Conservation (phyloP, 257 asterid species). For the Ajuga chamaepitys region DNA sequence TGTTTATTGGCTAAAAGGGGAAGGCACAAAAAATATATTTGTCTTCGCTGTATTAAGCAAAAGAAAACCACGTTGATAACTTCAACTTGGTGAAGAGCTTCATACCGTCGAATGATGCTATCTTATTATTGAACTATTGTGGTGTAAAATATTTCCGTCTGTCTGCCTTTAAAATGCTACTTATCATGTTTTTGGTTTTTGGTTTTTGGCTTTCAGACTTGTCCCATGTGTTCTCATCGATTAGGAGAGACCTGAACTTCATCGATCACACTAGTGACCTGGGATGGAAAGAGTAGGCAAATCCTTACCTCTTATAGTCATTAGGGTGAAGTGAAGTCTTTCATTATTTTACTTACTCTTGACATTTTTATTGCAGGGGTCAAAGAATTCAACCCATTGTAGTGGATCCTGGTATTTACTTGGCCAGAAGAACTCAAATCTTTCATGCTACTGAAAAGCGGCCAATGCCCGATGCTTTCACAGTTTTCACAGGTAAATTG, state of each 20-base stretch:
- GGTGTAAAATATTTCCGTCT: neutral
- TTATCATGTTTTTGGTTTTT: neutral
- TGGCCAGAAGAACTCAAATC: constrained; percentile 82
- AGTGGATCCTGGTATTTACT: constrained; percentile 88
- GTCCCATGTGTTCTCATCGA: constrained; percentile 87
- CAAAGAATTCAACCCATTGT: constrained; percentile 79
- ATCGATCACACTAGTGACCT: constrained; percentile 92
- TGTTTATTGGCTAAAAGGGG: neutral
- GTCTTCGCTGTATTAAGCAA: neutral
- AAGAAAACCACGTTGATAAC: no score
- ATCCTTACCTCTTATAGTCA: constrained; percentile 28
- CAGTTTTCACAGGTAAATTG: constrained; percentile 68
- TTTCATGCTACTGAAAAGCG: constrained; percentile 92
- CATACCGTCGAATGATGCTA: constrained; percentile 7
- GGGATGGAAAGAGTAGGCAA: constrained; percentile 99
- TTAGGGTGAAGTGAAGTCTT: neutral
- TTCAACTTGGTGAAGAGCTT: no score
- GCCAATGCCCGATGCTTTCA: constrained; percentile 86
- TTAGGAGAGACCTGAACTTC: constrained; percentile 85
- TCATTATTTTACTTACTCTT: constrained; percentile 12
- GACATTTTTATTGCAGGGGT: constrained; percentile 43
- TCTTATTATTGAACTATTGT: neutral
- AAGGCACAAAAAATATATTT: neutral
- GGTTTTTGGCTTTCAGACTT: constrained; percentile 48
- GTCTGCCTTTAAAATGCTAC: constrained; percentile 7